phyloP scores from a whole-genome alignment of 2,329 filamentous ascomycete species.

The Aureobasidium mangrovei region DNA sequence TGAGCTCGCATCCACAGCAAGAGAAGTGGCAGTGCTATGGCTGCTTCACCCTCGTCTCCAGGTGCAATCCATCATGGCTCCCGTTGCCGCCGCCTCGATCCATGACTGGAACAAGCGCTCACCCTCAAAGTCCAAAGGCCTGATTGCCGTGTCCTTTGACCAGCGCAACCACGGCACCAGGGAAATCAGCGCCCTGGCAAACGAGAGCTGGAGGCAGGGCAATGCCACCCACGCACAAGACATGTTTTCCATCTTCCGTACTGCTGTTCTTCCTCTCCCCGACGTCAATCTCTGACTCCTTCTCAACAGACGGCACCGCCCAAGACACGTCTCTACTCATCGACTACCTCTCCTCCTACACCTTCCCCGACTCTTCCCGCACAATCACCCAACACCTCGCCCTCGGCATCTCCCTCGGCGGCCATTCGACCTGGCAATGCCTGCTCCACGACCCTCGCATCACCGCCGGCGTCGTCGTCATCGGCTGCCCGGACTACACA shows the following conservation, averaged over 20 bases:
- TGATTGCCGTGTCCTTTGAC: conserved; percentile 81
- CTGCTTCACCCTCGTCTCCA: conserved; percentile 74
- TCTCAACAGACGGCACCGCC: conserved; percentile 51
- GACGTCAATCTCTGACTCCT: neutral
- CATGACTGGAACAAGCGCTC: conserved; percentile 53
- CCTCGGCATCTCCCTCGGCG: conserved; percentile 77
- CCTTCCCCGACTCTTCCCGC: conserved; percentile 45
- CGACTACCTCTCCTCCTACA: conserved; percentile 66
- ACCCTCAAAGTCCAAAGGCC: conserved; percentile 38
- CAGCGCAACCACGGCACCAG: conserved; percentile 85
- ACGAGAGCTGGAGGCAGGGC: conserved; percentile 69
- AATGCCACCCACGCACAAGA: conserved; percentile 80
- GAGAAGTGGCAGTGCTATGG: conserved; percentile 71
- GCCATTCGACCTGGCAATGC: conserved; percentile 78
- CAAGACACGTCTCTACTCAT: conserved; percentile 68
- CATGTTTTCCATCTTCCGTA: conserved; percentile 73
- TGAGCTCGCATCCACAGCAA: conserved; percentile 52
- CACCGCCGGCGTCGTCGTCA: conserved; percentile 66
- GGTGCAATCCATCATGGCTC: conserved; percentile 63
- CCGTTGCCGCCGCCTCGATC: conserved; percentile 61
- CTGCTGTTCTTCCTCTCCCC: neutral
- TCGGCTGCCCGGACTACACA: conserved; percentile 84
- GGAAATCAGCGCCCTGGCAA: conserved; percentile 56
- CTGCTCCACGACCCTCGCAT: conserved; percentile 71
- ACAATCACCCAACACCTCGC: conserved; percentile 57